Conservation (phyloP, 2,329 filamentous ascomycete species). For the Penicillium sp. region DNA sequence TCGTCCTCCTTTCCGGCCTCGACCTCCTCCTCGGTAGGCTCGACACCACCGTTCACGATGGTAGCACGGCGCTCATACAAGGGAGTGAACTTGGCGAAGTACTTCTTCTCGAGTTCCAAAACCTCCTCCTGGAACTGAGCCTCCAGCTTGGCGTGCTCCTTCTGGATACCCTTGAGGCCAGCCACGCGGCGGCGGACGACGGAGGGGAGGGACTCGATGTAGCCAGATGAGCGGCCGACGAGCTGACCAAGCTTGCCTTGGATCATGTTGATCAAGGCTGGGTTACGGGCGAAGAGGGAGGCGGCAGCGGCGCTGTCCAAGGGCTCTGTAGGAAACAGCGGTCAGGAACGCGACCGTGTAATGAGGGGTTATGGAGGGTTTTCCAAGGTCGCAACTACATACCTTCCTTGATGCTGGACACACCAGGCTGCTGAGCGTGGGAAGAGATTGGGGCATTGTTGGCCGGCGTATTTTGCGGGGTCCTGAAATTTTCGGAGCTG, state of each 20-base stretch:
- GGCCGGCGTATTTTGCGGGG: constrained; percentile 96
- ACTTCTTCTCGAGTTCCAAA: constrained; percentile 97
- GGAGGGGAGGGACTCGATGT: constrained; percentile 91
- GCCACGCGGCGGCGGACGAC: constrained; percentile 90
- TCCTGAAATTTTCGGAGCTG: constrained; percentile 59
- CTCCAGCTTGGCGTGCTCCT: constrained; percentile 97
- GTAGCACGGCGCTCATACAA: constrained; percentile 92
- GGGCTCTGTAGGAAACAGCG: constrained; percentile 66
- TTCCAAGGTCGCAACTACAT: constrained; percentile 39
- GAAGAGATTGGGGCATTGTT: constrained; percentile 96
- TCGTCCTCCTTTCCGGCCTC: constrained; percentile 81
- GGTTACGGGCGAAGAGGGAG: constrained; percentile 93
- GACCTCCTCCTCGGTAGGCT: constrained; percentile 86
- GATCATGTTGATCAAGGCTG: constrained; percentile 93
- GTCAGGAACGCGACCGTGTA: constrained; percentile 9
- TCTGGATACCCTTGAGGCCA: constrained; percentile 96
- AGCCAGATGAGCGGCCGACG: constrained; percentile 92
- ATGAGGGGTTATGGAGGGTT: background rate
- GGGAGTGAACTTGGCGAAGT: constrained; percentile 97
- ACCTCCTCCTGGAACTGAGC: constrained; percentile 98
- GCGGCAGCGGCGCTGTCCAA: constrained; percentile 84
- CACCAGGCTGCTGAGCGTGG: constrained; percentile 90
- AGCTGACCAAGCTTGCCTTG: constrained; percentile 92
- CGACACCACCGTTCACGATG: constrained; percentile 83
- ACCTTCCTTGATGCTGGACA: constrained; percentile 98